Percentiles rank a stretch among this genome's conserved stretches.
Evolutionary conservation across 1,139 yeast species (phyloP).

Genomic region (Kodamaea plutei): DNA sequence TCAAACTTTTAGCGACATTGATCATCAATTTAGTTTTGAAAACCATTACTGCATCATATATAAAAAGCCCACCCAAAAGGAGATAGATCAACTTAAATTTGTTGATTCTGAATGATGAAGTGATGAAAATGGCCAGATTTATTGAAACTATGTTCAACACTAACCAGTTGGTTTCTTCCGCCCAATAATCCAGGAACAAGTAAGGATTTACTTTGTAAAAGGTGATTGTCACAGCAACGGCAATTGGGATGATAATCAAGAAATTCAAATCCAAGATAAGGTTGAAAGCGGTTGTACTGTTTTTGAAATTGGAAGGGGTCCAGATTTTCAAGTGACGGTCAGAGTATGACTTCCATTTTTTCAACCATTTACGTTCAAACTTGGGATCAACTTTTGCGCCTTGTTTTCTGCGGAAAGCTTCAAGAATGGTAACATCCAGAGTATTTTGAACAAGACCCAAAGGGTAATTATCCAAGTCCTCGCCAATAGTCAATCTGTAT

Average conservation of each 20-base stretch:
- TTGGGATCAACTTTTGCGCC: slow-evolving; percentile 4
- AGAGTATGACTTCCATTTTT: slow-evolving; percentile 14
- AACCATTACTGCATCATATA: slow-evolving; percentile 65
- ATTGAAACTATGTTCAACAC: slow-evolving; percentile 31
- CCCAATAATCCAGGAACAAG: slow-evolving; percentile 12
- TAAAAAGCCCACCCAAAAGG: slow-evolving; percentile 46
- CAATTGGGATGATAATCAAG: slow-evolving; percentile 21
- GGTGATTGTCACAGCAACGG: slow-evolving; percentile 14
- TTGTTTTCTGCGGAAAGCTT: slow-evolving; percentile 1
- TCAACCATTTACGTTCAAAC: slow-evolving; percentile 16
- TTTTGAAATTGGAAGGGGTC: slow-evolving; percentile 6
- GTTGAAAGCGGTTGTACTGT: slow-evolving; percentile 21
- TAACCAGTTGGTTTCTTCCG: slow-evolving; percentile 23
- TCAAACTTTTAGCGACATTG: slow-evolving; percentile 53
- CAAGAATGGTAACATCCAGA: slow-evolving; percentile 10
- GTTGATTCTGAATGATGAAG: slow-evolving; percentile 26
- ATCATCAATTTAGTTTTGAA: slow-evolving; percentile 61
- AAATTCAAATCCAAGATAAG: slow-evolving; percentile 32
- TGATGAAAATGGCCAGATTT: slow-evolving; percentile 33
- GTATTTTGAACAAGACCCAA: slow-evolving; percentile 19
- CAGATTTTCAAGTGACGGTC: slow-evolving; percentile 15
- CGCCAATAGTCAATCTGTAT: slow-evolving; percentile 20
- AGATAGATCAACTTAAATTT: slow-evolving; percentile 43
- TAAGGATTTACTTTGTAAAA: slow-evolving; percentile 22
- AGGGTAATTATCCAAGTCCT: slow-evolving; percentile 18